phyloP scores from a whole-genome alignment of 1,284 basidiomycete species.

The Sporisorium graminicola region DNA sequence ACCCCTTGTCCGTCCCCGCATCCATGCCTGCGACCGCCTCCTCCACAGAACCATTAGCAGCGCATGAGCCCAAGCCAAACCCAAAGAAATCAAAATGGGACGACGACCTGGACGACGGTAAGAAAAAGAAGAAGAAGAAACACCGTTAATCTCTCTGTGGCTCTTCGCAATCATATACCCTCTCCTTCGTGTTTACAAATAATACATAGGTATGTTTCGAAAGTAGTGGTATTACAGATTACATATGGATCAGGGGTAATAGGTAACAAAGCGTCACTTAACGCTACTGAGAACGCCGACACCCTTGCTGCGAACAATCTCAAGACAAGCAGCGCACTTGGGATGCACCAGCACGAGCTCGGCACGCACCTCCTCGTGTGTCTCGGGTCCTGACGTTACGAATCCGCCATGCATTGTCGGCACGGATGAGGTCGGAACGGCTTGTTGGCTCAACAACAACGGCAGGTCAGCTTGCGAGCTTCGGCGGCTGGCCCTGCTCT shows the following conservation, averaged over 20 bases:
- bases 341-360: conserved; percentile 48
- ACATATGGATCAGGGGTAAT: background rate
- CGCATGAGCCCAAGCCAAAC: background rate
- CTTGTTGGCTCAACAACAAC: background rate
- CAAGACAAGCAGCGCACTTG: conserved; percentile 31
- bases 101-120: conserved; percentile 18
- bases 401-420: conserved; percentile 39
- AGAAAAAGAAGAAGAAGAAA: conserved; percentile 31
- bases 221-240: background rate
- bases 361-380: conserved; percentile 20
- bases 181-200: background rate
- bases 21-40: background rate
- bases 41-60: background rate
- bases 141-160: conserved; percentile 3
- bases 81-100: conserved; percentile 38
- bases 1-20: background rate
- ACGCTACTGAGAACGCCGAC: conserved; percentile 42
- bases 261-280: background rate
- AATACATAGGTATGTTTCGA: background rate
- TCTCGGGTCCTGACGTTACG: conserved; percentile 10
- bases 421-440: background rate
- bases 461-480: conserved; percentile 10
- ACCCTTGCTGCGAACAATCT: conserved; percentile 34
- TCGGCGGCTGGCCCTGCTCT: conserved; percentile 12
- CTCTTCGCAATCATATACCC: background rate